Percentiles rank a stretch among this genome's conserved stretches.
These are phyloP conservation scores for Daldinia childiae DNA, from an alignment of 495 filamentous ascomycete genomes.

Conservation along the genomic window DNA sequence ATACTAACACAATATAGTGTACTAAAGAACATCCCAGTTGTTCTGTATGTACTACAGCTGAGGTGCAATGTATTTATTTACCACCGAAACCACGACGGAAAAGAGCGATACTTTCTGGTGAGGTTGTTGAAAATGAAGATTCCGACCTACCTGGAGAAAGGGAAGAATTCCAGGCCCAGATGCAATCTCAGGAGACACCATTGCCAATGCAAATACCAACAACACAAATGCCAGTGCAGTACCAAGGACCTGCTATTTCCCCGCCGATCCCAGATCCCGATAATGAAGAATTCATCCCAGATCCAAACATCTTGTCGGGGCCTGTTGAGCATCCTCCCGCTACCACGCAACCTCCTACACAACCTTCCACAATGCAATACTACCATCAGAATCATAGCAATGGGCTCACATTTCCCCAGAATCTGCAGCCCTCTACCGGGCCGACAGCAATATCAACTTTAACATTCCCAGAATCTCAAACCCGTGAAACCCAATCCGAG, in stretches of 20 bases:
- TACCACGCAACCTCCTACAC: constrained; percentile 12
- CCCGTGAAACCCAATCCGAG: constrained; percentile 16
- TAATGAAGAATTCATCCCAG: constrained; percentile 45
- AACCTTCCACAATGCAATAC: constrained; percentile 29
- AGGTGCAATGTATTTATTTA: constrained; percentile 49
- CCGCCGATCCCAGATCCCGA: constrained; percentile 32
- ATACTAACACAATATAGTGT: constrained; percentile 47
- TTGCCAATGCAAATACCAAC: constrained; percentile 1
- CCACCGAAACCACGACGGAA: constrained; percentile 43
- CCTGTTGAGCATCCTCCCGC: constrained; percentile 28
- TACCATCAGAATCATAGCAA: constrained; percentile 23
- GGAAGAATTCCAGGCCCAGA: constrained; percentile 12
- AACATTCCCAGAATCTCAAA: constrained; percentile 38
- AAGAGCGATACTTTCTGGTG: constrained; percentile 30
- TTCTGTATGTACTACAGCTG: constrained; percentile 46
- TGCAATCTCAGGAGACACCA: constrained; percentile 1
- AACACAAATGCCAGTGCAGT: constrained; percentile 2
- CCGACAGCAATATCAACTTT: constrained; percentile 24
- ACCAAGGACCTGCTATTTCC: neutral
- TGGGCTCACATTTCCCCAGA: constrained; percentile 29
- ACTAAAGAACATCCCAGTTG: constrained; percentile 54
- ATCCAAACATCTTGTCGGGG: constrained; percentile 42
- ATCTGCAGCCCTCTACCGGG: constrained; percentile 15
- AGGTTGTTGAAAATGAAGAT: constrained; percentile 30
- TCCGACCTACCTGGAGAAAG: constrained; percentile 28